Evolutionary conservation across 306 rosid species (phyloP).

Genomic region (Quercus aquifolioides): DNA sequence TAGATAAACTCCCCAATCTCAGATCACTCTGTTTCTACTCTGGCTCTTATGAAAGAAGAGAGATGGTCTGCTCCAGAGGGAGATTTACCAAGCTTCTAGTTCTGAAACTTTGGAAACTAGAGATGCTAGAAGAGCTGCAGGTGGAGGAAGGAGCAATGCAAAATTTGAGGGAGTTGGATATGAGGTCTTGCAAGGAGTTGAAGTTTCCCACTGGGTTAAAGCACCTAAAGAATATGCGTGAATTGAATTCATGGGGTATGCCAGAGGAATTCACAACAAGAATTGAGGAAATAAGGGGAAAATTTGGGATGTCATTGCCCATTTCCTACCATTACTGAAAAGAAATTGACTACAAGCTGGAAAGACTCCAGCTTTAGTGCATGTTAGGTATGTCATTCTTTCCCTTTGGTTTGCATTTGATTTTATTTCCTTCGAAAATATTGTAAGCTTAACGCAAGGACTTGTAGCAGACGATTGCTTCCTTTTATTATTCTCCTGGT

Average conservation of each 20-base stretch:
- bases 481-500: no score
- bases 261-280: neutral
- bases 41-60: neutral
- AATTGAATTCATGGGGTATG: neutral
- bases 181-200: slow-evolving; percentile 1
- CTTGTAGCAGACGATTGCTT: no score
- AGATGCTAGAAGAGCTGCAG: neutral
- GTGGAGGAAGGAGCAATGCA: slow-evolving; percentile 3
- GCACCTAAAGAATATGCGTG: neutral
- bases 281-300: no score
- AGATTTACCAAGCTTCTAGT: slow-evolving; percentile 11
- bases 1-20: neutral
- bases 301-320: no score
- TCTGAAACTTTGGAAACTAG: slow-evolving; percentile 8
- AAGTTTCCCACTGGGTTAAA: neutral
- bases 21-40: slow-evolving; percentile 4
- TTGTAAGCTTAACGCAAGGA: no score
- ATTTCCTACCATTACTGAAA: no score
- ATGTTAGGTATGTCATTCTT: no score
- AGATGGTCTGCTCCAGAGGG: neutral
- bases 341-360: no score
- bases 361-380: no score
- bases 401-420: no score
- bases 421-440: no score
- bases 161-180: slow-evolving; percentile 7